Evolutionary conservation across 2,329 filamentous ascomycete species (phyloP).

Genomic region (Microthyrium microscopicum): DNA sequence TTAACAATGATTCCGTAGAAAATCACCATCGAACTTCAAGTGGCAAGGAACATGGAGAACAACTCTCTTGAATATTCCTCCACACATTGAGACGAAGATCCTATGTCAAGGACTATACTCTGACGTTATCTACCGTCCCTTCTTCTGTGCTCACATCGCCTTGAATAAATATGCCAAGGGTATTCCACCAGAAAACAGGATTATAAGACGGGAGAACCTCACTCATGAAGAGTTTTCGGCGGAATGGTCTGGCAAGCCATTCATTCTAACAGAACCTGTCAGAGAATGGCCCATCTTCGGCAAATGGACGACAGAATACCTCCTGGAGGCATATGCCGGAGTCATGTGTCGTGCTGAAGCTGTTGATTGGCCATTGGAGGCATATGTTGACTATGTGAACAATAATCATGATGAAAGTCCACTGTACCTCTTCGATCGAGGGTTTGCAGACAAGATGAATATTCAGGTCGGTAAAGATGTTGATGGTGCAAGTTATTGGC

Average conservation of each 20-base stretch:
- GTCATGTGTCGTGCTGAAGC: constrained; percentile 75
- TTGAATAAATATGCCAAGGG: constrained; percentile 48
- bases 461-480: constrained; percentile 42
- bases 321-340: constrained; percentile 47
- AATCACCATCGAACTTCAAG: constrained; percentile 26
- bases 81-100: constrained; percentile 37
- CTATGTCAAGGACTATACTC: constrained; percentile 72
- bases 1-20: neutral
- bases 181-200: constrained; percentile 60
- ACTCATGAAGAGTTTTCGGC: constrained; percentile 56
- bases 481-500: constrained; percentile 50
- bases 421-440: constrained; percentile 78
- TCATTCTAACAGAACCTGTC: constrained; percentile 71
- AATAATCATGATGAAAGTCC: constrained; percentile 73
- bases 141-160: constrained; percentile 66
- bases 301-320: constrained; percentile 53
- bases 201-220: constrained; percentile 52
- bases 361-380: constrained; percentile 77
- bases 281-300: constrained; percentile 64
- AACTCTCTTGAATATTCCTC: constrained; percentile 49
- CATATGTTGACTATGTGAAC: constrained; percentile 68
- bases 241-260: constrained; percentile 64
- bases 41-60: constrained; percentile 80
- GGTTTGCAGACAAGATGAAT: constrained; percentile 73
- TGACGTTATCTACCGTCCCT: constrained; percentile 77